Percentiles rank a stretch among this genome's conserved stretches.
Evolutionary conservation across 129 eudicot species (phyloP).

Genomic region (Centaurea solstitialis): DNA sequence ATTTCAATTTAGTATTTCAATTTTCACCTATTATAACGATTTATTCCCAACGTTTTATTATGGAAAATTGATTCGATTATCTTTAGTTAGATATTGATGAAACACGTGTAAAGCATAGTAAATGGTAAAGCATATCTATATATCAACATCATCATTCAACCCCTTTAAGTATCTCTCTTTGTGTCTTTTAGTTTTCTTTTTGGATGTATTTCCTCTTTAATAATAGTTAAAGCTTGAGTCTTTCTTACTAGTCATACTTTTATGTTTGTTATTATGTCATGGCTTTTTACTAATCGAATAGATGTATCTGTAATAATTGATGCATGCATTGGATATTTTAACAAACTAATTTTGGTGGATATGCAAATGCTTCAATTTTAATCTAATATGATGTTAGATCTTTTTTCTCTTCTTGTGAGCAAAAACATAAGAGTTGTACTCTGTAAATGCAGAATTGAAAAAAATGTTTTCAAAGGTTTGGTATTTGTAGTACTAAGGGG

Average conservation of each 20-base stretch:
- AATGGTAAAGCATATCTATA: neutral
- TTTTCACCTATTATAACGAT: neutral
- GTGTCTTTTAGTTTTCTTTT: neutral
- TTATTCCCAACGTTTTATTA: neutral
- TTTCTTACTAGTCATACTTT: neutral
- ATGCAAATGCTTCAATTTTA: neutral
- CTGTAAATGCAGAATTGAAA: neutral
- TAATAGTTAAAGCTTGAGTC: neutral
- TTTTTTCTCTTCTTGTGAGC: neutral
- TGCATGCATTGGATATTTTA: neutral
- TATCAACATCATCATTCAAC: neutral
- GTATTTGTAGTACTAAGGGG: neutral
- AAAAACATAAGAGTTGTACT: neutral
- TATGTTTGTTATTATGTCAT: neutral
- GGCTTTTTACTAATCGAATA: neutral
- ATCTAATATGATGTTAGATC: neutral
- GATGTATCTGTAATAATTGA: neutral
- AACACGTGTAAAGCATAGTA: neutral
- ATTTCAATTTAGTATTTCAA: neutral
- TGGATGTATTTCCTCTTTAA: neutral
- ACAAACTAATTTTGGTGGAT: neutral
- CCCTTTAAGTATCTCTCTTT: neutral
- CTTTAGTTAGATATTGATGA: neutral
- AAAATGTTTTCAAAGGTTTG: neutral
- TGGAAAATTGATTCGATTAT: neutral